phyloP scores from a whole-genome alignment of 495 filamentous ascomycete genomes.

The Talaromyces nanjingensis region DNA sequence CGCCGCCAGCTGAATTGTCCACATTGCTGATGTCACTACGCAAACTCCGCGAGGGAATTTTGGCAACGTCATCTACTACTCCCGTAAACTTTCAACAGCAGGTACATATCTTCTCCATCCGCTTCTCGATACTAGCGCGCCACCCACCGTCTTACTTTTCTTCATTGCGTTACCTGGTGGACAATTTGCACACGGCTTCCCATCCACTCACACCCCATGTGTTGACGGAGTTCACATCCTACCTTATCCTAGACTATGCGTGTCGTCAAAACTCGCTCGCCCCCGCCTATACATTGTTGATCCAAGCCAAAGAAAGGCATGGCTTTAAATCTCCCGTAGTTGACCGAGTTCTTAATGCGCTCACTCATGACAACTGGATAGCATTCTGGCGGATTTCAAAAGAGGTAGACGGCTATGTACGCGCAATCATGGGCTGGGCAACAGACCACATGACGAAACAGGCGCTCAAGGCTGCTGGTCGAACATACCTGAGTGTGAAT shows the following conservation, averaged over 20 bases:
- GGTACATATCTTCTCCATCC: conserved; percentile 74
- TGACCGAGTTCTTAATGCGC: conserved; percentile 57
- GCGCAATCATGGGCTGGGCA: conserved; percentile 71
- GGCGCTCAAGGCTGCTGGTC: conserved; percentile 76
- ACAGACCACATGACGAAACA: conserved; percentile 61
- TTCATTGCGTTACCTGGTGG: conserved; percentile 71
- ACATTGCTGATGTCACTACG: conserved; percentile 67
- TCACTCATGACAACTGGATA: conserved; percentile 77
- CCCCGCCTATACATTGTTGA: conserved; percentile 59
- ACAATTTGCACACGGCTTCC: conserved; percentile 53
- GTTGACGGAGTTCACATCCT: conserved; percentile 68
- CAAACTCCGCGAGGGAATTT: conserved; percentile 82
- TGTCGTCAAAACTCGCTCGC: conserved; percentile 73
- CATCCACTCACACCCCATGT: conserved; percentile 60
- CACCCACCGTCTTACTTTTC: conserved; percentile 86
- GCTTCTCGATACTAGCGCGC: conserved; percentile 68
- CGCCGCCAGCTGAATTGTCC: conserved; percentile 46
- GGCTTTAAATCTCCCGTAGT: conserved; percentile 54
- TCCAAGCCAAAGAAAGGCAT: conserved; percentile 39
- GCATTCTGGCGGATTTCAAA: conserved; percentile 65
- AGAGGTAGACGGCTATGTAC: conserved; percentile 68
- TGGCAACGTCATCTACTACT: conserved; percentile 58
- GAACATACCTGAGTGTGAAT: conserved; percentile 70
- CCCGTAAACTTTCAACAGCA: conserved; percentile 55
- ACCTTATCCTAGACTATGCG: conserved; percentile 80